Conservation (phyloP, 1,284 basidiomycete genomes). For the Cerrena zonata region DNA sequence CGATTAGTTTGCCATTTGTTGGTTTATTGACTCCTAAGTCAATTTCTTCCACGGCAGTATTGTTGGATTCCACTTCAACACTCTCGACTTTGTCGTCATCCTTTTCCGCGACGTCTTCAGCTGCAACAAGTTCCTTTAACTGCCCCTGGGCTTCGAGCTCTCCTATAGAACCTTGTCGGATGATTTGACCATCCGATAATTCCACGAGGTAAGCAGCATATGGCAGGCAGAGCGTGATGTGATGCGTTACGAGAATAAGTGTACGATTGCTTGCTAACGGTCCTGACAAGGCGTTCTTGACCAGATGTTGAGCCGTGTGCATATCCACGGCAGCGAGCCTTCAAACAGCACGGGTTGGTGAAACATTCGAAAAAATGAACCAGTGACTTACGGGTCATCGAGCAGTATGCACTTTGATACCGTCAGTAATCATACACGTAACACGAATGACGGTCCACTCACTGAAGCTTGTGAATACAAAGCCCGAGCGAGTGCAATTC, state of each 20-base stretch:
- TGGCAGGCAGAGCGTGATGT: constrained; percentile 68
- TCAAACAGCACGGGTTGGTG: constrained; percentile 4
- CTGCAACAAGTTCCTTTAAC: constrained; percentile 45
- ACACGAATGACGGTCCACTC: constrained; percentile 11
- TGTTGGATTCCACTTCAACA: constrained; percentile 17
- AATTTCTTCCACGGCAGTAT: constrained; percentile 30
- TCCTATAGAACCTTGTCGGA: constrained; percentile 52
- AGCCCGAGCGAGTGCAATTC: constrained; percentile 65
- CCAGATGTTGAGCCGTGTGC: constrained; percentile 76
- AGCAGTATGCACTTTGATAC: constrained; percentile 62
- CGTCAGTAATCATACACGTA: constrained; percentile 3
- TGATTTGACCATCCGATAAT: constrained; percentile 53
- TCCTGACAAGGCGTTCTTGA: constrained; percentile 59
- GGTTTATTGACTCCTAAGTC: constrained; percentile 24
- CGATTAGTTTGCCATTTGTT: constrained; percentile 49
- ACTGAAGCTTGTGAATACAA: constrained; percentile 61
- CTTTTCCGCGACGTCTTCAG: constrained; percentile 37
- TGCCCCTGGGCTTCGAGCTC: constrained; percentile 51
- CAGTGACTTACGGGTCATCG: constrained; percentile 72
- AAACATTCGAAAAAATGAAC: constrained; percentile 1
- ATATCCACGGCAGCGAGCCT: constrained; percentile 85
- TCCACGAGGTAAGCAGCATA: constrained; percentile 63
- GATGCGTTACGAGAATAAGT: constrained; percentile 82
- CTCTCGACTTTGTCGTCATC: constrained; percentile 18
- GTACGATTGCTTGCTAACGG: constrained; percentile 62